Evolutionary conservation across 1,284 basidiomycete genomes (phyloP).

Genomic region (Rhodotorula sp.): DNA sequence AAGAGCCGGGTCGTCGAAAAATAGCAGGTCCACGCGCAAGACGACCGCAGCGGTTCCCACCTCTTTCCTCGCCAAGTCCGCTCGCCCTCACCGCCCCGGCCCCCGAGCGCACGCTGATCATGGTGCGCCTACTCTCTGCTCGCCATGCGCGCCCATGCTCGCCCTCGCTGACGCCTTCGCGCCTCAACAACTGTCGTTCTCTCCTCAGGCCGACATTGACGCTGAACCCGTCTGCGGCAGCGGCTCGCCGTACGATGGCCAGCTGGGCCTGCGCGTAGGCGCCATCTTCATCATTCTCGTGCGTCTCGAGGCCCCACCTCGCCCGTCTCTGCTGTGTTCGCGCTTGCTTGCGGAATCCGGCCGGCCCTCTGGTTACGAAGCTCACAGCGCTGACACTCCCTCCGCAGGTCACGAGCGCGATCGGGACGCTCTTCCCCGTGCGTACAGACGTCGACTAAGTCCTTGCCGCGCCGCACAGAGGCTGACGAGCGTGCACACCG

Average conservation of each 20-base stretch:
- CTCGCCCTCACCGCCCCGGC: neutral
- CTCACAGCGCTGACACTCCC: neutral
- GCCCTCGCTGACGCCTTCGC: neutral
- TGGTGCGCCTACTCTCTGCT: neutral
- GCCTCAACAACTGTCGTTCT: neutral
- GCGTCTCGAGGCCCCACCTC: slow-evolving; percentile 37
- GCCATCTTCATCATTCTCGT: slow-evolving; percentile 84
- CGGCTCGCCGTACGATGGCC: slow-evolving; percentile 32
- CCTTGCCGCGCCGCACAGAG: slow-evolving; percentile 46
- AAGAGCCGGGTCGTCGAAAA: too few species aligned
- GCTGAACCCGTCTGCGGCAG: slow-evolving; percentile 6
- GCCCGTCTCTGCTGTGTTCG: neutral
- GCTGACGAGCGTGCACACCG: too few species aligned
- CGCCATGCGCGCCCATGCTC: neutral
- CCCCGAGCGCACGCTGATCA: neutral
- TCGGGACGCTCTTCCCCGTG: slow-evolving; percentile 80
- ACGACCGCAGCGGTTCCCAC: too few species aligned
- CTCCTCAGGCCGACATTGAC: neutral
- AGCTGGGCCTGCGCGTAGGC: slow-evolving; percentile 58
- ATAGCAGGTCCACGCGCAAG: too few species aligned
- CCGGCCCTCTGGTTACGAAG: too few species aligned
- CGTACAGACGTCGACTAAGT: slow-evolving; percentile 50
- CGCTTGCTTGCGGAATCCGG: neutral
- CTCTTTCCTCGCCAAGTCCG: neutral
- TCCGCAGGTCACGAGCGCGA: slow-evolving; percentile 6